phyloP scores from a whole-genome alignment of 257 asterid genomes.

The Osmanthus fragrans region DNA sequence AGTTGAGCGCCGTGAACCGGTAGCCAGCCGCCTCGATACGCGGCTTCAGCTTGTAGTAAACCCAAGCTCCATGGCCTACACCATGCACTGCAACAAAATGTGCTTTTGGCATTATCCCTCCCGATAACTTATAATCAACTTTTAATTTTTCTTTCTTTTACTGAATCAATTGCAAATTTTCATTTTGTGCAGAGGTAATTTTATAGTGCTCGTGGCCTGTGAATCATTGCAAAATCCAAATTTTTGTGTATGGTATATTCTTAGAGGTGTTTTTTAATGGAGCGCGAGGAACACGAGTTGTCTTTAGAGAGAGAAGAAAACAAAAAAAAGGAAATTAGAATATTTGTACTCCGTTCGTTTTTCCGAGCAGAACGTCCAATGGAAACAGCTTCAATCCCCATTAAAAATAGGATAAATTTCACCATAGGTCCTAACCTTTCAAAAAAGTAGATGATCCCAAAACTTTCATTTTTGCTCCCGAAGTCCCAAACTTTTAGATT shows the following conservation, averaged over 20 bases:
- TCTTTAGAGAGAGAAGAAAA: too few species aligned
- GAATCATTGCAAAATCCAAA: background rate
- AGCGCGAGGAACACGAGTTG: too few species aligned
- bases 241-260: background rate
- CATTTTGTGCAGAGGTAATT: background rate
- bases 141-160: background rate
- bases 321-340: too few species aligned
- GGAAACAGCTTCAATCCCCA: too few species aligned
- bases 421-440: too few species aligned
- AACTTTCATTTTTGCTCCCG: too few species aligned
- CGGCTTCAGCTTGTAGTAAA: slow-evolving; percentile 35
- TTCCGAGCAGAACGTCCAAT: too few species aligned
- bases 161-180: background rate
- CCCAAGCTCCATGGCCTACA: slow-evolving; percentile 39
- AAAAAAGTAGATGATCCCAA: too few species aligned
- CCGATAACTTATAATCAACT: background rate
- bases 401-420: too few species aligned
- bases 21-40: slow-evolving; percentile 38
- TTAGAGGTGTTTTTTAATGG: background rate
- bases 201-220: background rate
- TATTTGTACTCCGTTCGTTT: too few species aligned
- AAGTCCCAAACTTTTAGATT: too few species aligned
- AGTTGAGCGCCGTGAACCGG: slow-evolving; percentile 24
- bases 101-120: slow-evolving; percentile 22
- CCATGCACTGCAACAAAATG: slow-evolving; percentile 36